Evolutionary conservation across 2,329 filamentous ascomycete genomes (phyloP), one percentile per base, ranked within the genome.

Genomic region (Exophiala sp.): DNA sequence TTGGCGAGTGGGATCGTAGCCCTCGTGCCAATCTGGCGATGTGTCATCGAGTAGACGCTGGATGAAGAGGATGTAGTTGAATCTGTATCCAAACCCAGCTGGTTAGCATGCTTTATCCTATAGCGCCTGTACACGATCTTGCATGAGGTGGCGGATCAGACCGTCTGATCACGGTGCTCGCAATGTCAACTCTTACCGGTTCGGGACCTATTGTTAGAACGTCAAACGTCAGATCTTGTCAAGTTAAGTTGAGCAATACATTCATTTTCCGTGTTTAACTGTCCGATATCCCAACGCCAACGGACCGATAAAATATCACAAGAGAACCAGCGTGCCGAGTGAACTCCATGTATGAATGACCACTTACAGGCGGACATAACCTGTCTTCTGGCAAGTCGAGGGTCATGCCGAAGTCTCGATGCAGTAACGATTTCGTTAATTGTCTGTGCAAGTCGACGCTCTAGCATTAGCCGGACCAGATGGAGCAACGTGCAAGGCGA

Each of bases 31-130:
- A 49, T 68, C 60, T 13, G 70, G 68, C 8, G 71, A 70, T 0
- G 83, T 85, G 1, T 81, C 83, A 62, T 95, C 88, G 5, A 97
- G 65, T 0, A 98, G 77, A 2, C 78, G 75, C 62, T 95, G 88
- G 1, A 97, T 72, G 89, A 90, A 97, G 7, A 90, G 72, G 16
- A 97, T 80, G 65, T 98, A 98, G 63, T 91, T 93, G 66, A 94
- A 83, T 43, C 89, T 81, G 53, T 37, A 3, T 16, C 3, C 10
- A 8, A 42, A 42, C 4, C 7, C n/a, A 23, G 29, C 11, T 3
- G n/a, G 35, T 19, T 8, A 24, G 19, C 22, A 41, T 24, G 14
- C 8, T 39, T 6, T 34, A 5, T n/a, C 30, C 14, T 3, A 34
- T 27, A 27, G 24, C 24, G 24, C 24, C n/a, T n/a, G n/a, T n/a